These are phyloP conservation scores for Schwanniomyces polymorphus DNA, from an alignment of 805 yeast species.

Conservation along the genomic window DNA sequence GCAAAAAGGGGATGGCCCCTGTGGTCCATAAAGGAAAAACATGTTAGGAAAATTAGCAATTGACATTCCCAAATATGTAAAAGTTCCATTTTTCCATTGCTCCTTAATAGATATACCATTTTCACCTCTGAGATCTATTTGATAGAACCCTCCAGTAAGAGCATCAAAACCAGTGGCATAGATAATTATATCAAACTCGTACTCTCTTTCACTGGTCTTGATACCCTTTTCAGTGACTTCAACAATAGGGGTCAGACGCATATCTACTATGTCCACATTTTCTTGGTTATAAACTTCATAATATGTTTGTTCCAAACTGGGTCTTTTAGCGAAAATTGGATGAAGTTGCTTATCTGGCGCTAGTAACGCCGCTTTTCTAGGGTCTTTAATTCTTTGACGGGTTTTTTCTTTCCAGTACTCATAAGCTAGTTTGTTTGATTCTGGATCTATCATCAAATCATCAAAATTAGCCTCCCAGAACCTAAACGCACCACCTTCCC, in stretches of 20 bases:
- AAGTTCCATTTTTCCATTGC: conserved; percentile 18
- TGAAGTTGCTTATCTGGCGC: conserved; percentile 20
- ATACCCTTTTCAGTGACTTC: conserved; percentile 13
- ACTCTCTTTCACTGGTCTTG: conserved; percentile 7
- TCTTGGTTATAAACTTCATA: conserved; percentile 12
- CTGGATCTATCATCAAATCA: conserved; percentile 12
- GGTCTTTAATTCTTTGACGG: conserved; percentile 15
- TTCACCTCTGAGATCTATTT: conserved; percentile 2
- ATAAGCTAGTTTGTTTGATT: conserved; percentile 15
- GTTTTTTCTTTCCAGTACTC: conserved; percentile 17
- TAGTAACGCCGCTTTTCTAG: conserved; percentile 12
- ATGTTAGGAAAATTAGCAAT: conserved; percentile 24
- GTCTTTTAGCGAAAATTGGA: conserved; percentile 16
- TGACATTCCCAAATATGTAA: conserved; percentile 21
- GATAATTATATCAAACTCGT: conserved; percentile 13
- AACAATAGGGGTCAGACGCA: conserved; percentile 10
- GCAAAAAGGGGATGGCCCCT: conserved; percentile 26
- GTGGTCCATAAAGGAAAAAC: conserved; percentile 29
- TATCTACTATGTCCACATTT: conserved; percentile 19
- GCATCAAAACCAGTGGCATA: conserved; percentile 19
- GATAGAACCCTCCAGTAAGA: conserved; percentile 16
- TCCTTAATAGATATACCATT: conserved; percentile 10
- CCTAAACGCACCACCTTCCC: conserved; percentile 21
- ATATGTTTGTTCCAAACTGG: conserved; percentile 16
- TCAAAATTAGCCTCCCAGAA: conserved; percentile 21